Evolutionary conservation across 345 rosid genomes (phyloP), one percentile per base, ranked within the genome.

Genomic region (Lenwebbia sp.): DNA sequence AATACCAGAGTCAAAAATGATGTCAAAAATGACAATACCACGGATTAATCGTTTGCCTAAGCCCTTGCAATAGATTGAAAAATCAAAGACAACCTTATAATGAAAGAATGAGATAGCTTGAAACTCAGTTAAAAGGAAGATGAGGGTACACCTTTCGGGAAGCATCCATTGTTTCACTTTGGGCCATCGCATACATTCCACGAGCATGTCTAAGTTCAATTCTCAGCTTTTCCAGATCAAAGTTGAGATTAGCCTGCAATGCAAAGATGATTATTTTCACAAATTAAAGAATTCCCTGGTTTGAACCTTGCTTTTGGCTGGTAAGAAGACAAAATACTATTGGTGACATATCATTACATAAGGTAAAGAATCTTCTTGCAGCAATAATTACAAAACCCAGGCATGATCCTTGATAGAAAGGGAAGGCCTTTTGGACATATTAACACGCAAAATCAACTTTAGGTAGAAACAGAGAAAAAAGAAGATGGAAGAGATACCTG

Each of bases 151-250:
- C 99, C 99, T 94, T 94, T 85, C 90, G 88, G 78, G 98, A 93
- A 88, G 98, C 96, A 89, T 96, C 96, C 19, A 91, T 52, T 70
- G 94, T 91, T 91, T 97, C 99, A 55, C 88, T 93, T 86, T 93
- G 96, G 89, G 98, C 98, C 78, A 89, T 84, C 6, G 95, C 98
- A 86, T 94, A 92, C 92, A 95, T 94, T 84, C 95, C 98, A 78
- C 90, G 94, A 62, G 86, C 89, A 60, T 95, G 99, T 87, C 97
- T 95, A 28, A 97, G 97, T 86, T 95, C 98, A 86, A 89, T 89
- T 91, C 95, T 96, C 52, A 97, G 91, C 91, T 95, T 95, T 92
- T 97, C 98, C 85, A 97, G 85, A 94, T 97, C 99, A 86, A 91
- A 93, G 88, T 91, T 89, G 60, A 93, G 76, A 85, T 91, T 87